Conservation (phyloP, 768 basidiomycete genomes). For the Podaxis pistillaris region DNA sequence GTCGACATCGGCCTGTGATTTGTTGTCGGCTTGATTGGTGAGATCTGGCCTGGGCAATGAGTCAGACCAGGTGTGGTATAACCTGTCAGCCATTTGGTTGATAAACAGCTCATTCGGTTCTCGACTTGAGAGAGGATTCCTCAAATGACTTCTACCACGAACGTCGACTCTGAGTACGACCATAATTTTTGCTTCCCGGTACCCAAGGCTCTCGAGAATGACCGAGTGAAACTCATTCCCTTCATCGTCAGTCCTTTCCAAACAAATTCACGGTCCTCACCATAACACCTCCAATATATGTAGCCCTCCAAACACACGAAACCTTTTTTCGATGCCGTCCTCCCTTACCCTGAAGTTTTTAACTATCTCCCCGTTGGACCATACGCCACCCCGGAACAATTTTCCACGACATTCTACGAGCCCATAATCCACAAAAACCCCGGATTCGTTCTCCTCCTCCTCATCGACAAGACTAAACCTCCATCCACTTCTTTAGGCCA, state of each 20-base stretch:
- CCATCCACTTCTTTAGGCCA: slow-evolving; percentile 7
- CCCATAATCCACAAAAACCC: slow-evolving; percentile 33
- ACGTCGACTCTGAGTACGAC: slow-evolving; percentile 24
- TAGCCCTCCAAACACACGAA: slow-evolving; percentile 47
- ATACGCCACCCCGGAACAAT: slow-evolving; percentile 35
- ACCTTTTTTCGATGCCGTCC: slow-evolving; percentile 33
- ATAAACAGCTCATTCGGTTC: too few relatives aligned
- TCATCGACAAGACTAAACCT: slow-evolving; percentile 48
- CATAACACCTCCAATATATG: neutral
- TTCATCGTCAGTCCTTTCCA: slow-evolving; percentile 39
- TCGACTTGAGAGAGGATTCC: neutral
- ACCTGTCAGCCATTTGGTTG: too few relatives aligned
- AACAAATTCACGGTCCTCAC: neutral
- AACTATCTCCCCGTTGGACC: slow-evolving; percentile 52
- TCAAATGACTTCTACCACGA: neutral
- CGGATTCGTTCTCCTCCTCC: slow-evolving; percentile 42
- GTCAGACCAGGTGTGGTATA: too few relatives aligned
- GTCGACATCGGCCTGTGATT: too few relatives aligned
- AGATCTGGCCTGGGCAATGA: too few relatives aligned
- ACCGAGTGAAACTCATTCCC: slow-evolving; percentile 46
- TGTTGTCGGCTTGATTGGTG: too few relatives aligned
- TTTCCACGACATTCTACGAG: slow-evolving; percentile 33
- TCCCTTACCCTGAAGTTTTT: slow-evolving; percentile 39
- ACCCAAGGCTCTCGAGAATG: slow-evolving; percentile 41
- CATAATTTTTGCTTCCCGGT: slow-evolving; percentile 53